Evolutionary conservation across 179 eudicot genomes (phyloP), one percentile per base, ranked within the genome.

Genomic region (Amaranthus tricolor): DNA sequence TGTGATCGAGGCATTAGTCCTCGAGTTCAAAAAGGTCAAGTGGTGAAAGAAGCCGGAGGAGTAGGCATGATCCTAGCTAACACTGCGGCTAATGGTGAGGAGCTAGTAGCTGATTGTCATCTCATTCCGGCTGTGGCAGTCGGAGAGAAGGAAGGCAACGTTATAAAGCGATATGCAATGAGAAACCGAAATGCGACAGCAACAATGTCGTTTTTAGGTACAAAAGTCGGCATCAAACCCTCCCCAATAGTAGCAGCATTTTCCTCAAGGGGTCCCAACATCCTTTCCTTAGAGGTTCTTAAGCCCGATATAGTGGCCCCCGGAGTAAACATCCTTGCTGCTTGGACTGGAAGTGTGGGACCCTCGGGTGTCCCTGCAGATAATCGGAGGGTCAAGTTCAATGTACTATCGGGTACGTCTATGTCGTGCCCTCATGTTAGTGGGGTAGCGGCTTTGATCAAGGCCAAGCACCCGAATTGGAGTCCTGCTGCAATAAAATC

Each of bases 391-490:
- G 89, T 90, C 49, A 77, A 80, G 54, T 93, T 93, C 77, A 93
- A 93, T 50, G 85, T 93, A 50, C 72, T 93, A 10, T 93, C 98
- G 0, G 98, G 98, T n/a, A 93, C 98, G 1, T 91, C 97, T 1
- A 93, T 93, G 98, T 91, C 98, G 1, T 91, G 97, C 74, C 98
- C 98, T 9, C 98, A 93, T 69, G 97, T 93, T 3, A 93, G 98
- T 43, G 98, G 98, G 11, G 87, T 91, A 24, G 96, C 93, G 0
- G 97, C 97, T 14, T 63, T 93, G 78, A 82, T 93, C 74, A 90
- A 90, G 76, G 85, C 93, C 2, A 74, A 85, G 53, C 97, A 90
- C 70, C 97, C 97, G 0, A 88, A 84, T 4, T 93, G 96, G 97
- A 90, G 96, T 54, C 96, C 98, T 0, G 89, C 98, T 0, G 88